A percentile compares a stretch with the other conserved stretches of the same genome.
Conservation (phyloP, 2,329 filamentous ascomycete genomes). For the Leptographium lundbergii region DNA sequence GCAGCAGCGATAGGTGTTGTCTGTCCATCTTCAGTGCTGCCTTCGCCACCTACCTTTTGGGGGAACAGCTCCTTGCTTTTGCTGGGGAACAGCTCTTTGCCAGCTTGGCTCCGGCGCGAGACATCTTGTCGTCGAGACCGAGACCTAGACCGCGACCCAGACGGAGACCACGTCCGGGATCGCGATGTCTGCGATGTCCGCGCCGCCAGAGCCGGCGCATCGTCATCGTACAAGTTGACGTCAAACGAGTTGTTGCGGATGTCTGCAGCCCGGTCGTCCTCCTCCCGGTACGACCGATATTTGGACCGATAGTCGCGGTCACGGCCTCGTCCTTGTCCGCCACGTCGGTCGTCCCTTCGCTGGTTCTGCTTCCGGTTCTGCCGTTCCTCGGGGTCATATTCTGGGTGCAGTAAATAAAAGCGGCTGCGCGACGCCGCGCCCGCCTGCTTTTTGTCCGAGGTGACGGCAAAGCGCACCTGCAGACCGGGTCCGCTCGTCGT, state of each 20-base stretch:
- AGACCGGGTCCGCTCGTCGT: slow-evolving; percentile 36
- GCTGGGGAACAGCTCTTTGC: slow-evolving; percentile 23
- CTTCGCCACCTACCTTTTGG: neutral
- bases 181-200: slow-evolving; percentile 19
- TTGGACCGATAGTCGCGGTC: slow-evolving; percentile 6
- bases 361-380: slow-evolving; percentile 17
- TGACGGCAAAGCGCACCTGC: slow-evolving; percentile 60
- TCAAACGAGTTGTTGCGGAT: slow-evolving; percentile 46
- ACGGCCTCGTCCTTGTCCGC: slow-evolving; percentile 29
- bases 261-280: slow-evolving; percentile 34
- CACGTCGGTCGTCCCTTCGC: slow-evolving; percentile 39
- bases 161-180: neutral
- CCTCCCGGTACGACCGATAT: slow-evolving; percentile 21
- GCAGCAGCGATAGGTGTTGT: neutral
- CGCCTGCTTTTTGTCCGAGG: slow-evolving; percentile 64
- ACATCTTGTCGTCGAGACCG: slow-evolving; percentile 5
- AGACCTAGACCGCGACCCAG: slow-evolving; percentile 1
- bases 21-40: neutral
- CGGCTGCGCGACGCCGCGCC: slow-evolving; percentile 71
- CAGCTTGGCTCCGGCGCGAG: slow-evolving; percentile 25
- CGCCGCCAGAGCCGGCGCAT: slow-evolving; percentile 25
- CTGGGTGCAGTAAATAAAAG: slow-evolving; percentile 86
- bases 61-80: slow-evolving; percentile 6
- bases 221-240: slow-evolving; percentile 52
- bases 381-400: slow-evolving; percentile 70